Evolutionary conservation across 2,329 filamentous ascomycete genomes (phyloP).

Genomic region (Trichoderma sp.): DNA sequence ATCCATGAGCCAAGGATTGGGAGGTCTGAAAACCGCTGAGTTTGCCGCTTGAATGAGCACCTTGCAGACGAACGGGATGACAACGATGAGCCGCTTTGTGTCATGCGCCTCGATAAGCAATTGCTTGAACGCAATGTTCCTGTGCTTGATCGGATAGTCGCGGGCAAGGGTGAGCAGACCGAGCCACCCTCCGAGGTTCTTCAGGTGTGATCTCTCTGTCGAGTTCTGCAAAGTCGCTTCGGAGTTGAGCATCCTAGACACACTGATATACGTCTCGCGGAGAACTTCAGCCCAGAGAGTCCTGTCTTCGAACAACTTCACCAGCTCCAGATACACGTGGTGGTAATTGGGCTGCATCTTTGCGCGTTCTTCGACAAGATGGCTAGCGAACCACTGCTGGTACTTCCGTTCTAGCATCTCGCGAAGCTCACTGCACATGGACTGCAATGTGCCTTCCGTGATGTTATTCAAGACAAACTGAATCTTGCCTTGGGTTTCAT

Average conservation of each 20-base stretch:
- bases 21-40: slow-evolving; percentile 88
- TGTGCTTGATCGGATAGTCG: slow-evolving; percentile 93
- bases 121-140: slow-evolving; percentile 96
- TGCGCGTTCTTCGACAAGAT: slow-evolving; percentile 92
- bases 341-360: slow-evolving; percentile 98
- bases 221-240: slow-evolving; percentile 83
- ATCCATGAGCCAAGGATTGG: slow-evolving; percentile 98
- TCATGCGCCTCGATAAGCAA: slow-evolving; percentile 91
- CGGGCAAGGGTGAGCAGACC: slow-evolving; percentile 90
- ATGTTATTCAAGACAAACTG: slow-evolving; percentile 97
- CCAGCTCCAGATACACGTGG: slow-evolving; percentile 84
- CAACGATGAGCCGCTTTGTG: slow-evolving; percentile 85
- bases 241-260: slow-evolving; percentile 84
- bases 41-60: slow-evolving; percentile 81
- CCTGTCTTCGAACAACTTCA: slow-evolving; percentile 79
- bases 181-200: slow-evolving; percentile 92
- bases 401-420: slow-evolving; percentile 78
- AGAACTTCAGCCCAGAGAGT: slow-evolving; percentile 85
- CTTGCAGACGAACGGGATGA: slow-evolving; percentile 97
- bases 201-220: slow-evolving; percentile 83
- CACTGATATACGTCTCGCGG: slow-evolving; percentile 86
- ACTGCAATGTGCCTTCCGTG: slow-evolving; percentile 81
- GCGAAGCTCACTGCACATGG: slow-evolving; percentile 80
- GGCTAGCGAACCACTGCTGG: slow-evolving; percentile 94
- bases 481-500: slow-evolving; percentile 87